Conservation (phyloP, 2,329 filamentous ascomycete genomes). For the Davidsoniella australis region DNA sequence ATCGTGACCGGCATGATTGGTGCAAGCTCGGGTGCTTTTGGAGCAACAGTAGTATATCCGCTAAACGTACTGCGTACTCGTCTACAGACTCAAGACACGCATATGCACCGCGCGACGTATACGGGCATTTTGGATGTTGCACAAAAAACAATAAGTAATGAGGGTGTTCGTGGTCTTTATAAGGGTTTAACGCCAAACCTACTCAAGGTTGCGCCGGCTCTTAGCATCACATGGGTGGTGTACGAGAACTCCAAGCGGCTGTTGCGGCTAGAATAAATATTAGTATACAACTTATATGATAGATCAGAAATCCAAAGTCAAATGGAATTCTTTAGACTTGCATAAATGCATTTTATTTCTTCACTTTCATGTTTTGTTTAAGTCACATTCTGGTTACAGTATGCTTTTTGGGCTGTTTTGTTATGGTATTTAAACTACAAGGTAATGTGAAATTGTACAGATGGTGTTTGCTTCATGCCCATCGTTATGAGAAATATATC, state of each 20-base stretch:
- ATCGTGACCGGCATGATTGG: constrained; percentile 78
- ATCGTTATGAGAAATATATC: too few species aligned
- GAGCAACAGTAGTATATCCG: constrained; percentile 87
- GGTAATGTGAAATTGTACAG: too few species aligned
- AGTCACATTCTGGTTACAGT: too few species aligned
- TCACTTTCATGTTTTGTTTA: constrained; percentile 4
- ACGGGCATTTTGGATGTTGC: constrained; percentile 83
- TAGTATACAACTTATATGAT: background rate
- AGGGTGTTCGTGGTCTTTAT: constrained; percentile 76
- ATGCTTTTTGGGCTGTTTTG: too few species aligned
- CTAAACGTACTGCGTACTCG: constrained; percentile 84
- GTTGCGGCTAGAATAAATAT: constrained; percentile 33
- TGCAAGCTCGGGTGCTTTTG: constrained; percentile 77
- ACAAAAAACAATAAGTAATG: constrained; percentile 61
- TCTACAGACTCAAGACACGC: constrained; percentile 84
- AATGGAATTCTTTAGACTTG: background rate
- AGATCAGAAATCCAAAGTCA: background rate
- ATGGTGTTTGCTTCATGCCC: too few species aligned
- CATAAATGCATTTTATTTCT: constrained; percentile 8
- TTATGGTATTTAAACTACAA: too few species aligned
- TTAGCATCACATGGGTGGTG: constrained; percentile 88
- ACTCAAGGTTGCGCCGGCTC: constrained; percentile 85
- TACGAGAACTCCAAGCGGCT: constrained; percentile 79
- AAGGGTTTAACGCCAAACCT: constrained; percentile 91
- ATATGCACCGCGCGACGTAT: constrained; percentile 80